Evolutionary conservation across 1,284 basidiomycete genomes (phyloP).

Genomic region (Apiotrichum gracile): DNA sequence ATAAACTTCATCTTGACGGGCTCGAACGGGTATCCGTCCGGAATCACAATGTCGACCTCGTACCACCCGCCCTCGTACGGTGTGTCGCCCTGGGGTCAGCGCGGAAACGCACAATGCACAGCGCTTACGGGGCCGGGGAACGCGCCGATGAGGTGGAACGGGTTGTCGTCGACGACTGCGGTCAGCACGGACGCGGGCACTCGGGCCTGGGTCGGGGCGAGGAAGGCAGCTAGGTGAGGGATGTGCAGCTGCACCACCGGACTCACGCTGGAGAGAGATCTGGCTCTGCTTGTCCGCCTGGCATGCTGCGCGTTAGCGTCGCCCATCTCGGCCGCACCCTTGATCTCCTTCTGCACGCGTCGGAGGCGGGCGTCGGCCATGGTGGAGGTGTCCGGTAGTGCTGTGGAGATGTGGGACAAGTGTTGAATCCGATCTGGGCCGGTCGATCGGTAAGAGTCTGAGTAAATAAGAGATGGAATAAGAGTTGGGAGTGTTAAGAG

Average conservation of each 20-base stretch:
- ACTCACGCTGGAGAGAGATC: constrained; percentile 63
- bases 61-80: constrained; percentile 92
- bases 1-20: constrained; percentile 98
- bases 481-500: too few species aligned
- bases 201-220: neutral
- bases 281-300: constrained; percentile 71
- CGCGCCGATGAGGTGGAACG: constrained; percentile 80
- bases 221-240: neutral
- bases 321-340: constrained; percentile 52
- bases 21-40: constrained; percentile 91
- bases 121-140: constrained; percentile 80
- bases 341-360: constrained; percentile 86
- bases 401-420: neutral
- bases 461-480: too few species aligned
- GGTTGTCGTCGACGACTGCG: constrained; percentile 70
- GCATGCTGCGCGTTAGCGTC: constrained; percentile 4
- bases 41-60: constrained; percentile 92
- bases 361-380: constrained; percentile 74
- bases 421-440: neutral
- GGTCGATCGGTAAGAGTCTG: too few species aligned
- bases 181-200: neutral
- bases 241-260: too few species aligned
- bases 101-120: neutral
- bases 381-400: constrained; percentile 4
- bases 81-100: constrained; percentile 56